phyloP scores from a whole-genome alignment of 352 stramenopile genomes.

The Globisporangium echinulatum region DNA sequence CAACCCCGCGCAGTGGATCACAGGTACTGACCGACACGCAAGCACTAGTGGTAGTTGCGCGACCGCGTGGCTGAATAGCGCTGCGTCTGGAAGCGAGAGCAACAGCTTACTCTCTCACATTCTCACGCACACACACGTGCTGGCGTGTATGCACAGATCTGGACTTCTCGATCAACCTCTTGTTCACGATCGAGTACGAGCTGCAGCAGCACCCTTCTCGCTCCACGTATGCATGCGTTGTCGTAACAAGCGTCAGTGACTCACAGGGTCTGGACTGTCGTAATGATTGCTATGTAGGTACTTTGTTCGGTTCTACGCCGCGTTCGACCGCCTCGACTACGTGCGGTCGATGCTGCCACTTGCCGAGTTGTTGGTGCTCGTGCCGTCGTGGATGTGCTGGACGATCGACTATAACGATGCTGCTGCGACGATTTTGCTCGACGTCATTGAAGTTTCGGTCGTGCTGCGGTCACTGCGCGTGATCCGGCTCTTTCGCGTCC shows the following conservation, averaged over 20 bases:
- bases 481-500: slow-evolving; percentile 60
- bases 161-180: slow-evolving; percentile 50
- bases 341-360: slow-evolving; percentile 37
- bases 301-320: slow-evolving; percentile 47
- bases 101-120: neutral
- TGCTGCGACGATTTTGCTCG: slow-evolving; percentile 11
- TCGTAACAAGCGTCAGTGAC: too few relatives aligned
- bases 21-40: slow-evolving; percentile 22
- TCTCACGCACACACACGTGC: neutral
- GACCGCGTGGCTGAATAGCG: too few relatives aligned
- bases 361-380: slow-evolving; percentile 51
- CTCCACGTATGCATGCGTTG: too few relatives aligned
- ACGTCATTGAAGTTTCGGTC: slow-evolving; percentile 17
- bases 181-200: slow-evolving; percentile 68
- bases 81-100: too few relatives aligned
- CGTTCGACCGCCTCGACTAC: slow-evolving; percentile 61
- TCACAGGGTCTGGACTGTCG: too few relatives aligned
- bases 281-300: slow-evolving; percentile 18
- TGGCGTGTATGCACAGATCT: slow-evolving; percentile 18
- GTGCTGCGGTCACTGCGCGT: slow-evolving; percentile 58
- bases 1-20: slow-evolving; percentile 27
- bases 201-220: neutral
- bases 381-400: slow-evolving; percentile 46
- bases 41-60: neutral
- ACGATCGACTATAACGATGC: neutral